phyloP scores from a whole-genome alignment of 108 stramenopile genomes.

The Epithemia pelagica region DNA sequence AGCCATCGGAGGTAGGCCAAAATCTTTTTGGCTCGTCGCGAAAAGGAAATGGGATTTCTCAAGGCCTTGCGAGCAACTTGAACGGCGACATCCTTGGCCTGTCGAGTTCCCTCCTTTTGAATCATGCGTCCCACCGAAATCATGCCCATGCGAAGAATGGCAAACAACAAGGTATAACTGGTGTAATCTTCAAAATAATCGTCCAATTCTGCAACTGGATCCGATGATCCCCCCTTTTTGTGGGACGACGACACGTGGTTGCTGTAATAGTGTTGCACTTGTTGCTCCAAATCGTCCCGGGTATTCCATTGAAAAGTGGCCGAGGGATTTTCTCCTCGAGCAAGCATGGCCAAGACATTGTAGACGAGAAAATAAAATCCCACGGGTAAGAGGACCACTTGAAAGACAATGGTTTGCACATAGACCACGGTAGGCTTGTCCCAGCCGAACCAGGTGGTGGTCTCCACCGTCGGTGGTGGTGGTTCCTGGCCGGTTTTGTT shows the following conservation, averaged over 20 bases:
- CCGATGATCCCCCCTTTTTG: background rate
- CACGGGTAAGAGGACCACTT: constrained; percentile 32
- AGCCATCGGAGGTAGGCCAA: constrained; percentile 37
- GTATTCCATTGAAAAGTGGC: constrained; percentile 3
- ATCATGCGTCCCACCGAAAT: background rate
- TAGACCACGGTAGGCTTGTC: constrained; percentile 18
- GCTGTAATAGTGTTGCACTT: background rate
- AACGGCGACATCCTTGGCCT: background rate
- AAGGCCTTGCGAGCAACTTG: background rate
- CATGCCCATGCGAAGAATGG: constrained; percentile 15
- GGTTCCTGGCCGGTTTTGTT: too few relatives aligned
- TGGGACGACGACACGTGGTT: background rate
- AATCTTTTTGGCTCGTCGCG: constrained; percentile 2
- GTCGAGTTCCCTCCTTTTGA: constrained; percentile 1
- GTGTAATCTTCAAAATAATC: constrained; percentile 6
- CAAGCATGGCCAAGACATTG: background rate
- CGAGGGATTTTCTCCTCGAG: constrained; percentile 9
- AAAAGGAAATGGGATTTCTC: constrained; percentile 6
- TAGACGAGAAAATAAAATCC: constrained; percentile 30
- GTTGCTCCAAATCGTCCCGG: background rate
- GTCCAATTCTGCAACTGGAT: constrained; percentile 5
- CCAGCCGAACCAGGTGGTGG: constrained; percentile 6
- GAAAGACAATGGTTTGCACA: constrained; percentile 18
- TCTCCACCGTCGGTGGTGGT: background rate
- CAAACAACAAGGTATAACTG: constrained; percentile 27